Evolutionary conservation across 2,329 filamentous ascomycete species (phyloP).

Genomic region (Penicillium sp.): DNA sequence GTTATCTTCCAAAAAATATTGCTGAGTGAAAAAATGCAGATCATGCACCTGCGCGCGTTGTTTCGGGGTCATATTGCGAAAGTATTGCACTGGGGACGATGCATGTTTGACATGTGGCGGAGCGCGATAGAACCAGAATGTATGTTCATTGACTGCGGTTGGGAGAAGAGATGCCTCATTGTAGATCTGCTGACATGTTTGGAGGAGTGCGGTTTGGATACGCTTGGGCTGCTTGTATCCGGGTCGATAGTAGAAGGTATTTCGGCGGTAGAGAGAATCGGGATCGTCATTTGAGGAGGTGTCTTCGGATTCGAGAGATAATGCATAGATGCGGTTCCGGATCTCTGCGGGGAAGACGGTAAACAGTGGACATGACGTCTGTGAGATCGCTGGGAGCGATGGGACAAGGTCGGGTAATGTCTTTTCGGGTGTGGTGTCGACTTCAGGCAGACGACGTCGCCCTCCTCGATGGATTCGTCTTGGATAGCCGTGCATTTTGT

Average conservation of each 20-base stretch:
- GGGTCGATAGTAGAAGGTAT: slow-evolving; percentile 29
- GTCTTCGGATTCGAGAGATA: slow-evolving; percentile 7
- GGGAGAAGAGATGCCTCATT: slow-evolving; percentile 39
- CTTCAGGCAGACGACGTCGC: no score
- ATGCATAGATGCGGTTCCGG: slow-evolving; percentile 7
- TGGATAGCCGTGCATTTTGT: not conserved
- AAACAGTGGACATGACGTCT: slow-evolving; percentile 6
- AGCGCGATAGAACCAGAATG: slow-evolving; percentile 28
- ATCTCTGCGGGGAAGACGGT: slow-evolving; percentile 5
- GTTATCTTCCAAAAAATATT: slow-evolving; percentile 24
- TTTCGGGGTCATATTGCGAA: slow-evolving; percentile 18
- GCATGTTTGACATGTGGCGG: slow-evolving; percentile 18
- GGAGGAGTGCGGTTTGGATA: slow-evolving; percentile 35
- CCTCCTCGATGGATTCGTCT: not conserved
- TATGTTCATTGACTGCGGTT: slow-evolving; percentile 29
- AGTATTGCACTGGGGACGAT: slow-evolving; percentile 11
- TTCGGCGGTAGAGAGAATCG: slow-evolving; percentile 14
- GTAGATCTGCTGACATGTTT: slow-evolving; percentile 41
- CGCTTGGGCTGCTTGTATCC: slow-evolving; percentile 30
- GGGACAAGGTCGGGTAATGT: not conserved
- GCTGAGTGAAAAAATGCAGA: slow-evolving; percentile 29
- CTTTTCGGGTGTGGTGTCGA: not conserved
- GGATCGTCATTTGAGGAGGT: not conserved
- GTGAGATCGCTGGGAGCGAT: not conserved
- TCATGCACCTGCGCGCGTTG: slow-evolving; percentile 19